Evolutionary conservation across 1,284 basidiomycete genomes (phyloP).

Genomic region (Porogramme epimiltina): DNA sequence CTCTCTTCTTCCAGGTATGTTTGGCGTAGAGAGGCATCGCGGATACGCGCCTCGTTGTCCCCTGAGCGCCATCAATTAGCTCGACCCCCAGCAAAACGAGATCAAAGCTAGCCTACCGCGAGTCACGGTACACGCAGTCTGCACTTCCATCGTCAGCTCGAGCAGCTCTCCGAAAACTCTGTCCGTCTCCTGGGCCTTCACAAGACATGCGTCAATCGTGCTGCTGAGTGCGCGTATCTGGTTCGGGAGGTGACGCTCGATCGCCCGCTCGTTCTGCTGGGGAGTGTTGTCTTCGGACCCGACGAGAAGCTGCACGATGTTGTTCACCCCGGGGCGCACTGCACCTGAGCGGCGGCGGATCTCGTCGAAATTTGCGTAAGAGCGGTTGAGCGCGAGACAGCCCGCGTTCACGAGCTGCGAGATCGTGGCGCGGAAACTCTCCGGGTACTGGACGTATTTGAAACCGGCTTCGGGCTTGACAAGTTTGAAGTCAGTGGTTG

Average conservation of each 20-base stretch:
- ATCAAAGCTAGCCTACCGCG: constrained; percentile 3
- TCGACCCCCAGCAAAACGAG: neutral
- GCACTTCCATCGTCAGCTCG: constrained; percentile 12
- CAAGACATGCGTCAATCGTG: constrained; percentile 10
- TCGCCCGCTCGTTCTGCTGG: constrained; percentile 8
- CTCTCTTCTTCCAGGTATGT: constrained; percentile 1
- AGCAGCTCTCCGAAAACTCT: constrained; percentile 4
- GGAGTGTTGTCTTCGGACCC: constrained; percentile 12
- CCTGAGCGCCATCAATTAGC: neutral
- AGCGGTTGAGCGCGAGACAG: constrained; percentile 8
- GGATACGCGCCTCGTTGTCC: constrained; percentile 2
- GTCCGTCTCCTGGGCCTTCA: constrained; percentile 13
- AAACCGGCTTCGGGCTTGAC: constrained; percentile 4
- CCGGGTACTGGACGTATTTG: constrained; percentile 9
- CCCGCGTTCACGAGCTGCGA: constrained; percentile 13
- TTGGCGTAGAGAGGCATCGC: constrained; percentile 6
- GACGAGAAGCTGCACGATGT: constrained; percentile 12
- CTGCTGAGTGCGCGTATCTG: constrained; percentile 7
- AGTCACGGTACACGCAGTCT: constrained; percentile 8
- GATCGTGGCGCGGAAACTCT: constrained; percentile 15
- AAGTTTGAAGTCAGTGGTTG: constrained; percentile 15
- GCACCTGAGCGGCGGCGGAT: constrained; percentile 12
- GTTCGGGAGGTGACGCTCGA: constrained; percentile 9
- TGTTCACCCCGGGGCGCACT: constrained; percentile 10
- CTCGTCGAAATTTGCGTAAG: constrained; percentile 17